A percentile compares a stretch with the other conserved stretches of the same genome.
Conservation (phyloP, 768 basidiomycete species). For the Lactarius hatsudake region DNA sequence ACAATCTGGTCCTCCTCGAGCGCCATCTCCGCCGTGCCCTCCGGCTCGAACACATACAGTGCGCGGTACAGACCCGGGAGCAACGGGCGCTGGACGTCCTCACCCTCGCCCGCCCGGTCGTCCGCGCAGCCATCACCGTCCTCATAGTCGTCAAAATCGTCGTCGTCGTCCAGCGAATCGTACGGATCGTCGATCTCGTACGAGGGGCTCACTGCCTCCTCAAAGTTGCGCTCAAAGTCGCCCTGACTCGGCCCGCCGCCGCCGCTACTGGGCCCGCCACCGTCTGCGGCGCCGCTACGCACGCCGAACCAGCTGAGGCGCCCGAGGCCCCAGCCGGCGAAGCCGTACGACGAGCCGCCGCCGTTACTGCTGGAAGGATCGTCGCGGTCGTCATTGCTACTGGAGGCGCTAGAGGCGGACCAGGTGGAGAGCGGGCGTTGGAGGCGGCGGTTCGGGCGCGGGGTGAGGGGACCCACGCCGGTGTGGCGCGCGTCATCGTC, state of each 20-base stretch:
- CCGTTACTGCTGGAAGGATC: constrained; percentile 30
- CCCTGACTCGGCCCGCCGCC: constrained; percentile 37
- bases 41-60: constrained; percentile 73
- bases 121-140: constrained; percentile 25
- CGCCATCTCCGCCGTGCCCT: constrained; percentile 80
- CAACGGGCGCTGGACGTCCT: constrained; percentile 40
- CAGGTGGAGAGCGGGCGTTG: constrained; percentile 31
- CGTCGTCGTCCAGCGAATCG: constrained; percentile 29
- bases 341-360: constrained; percentile 31
- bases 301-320: constrained; percentile 42
- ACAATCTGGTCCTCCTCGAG: constrained; percentile 76
- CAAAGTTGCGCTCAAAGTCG: constrained; percentile 51
- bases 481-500: constrained; percentile 43
- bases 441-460: constrained; percentile 38
- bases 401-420: constrained; percentile 31
- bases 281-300: constrained; percentile 27
- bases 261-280: constrained; percentile 9
- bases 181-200: constrained; percentile 31
- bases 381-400: constrained; percentile 29
- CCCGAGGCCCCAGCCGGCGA: constrained; percentile 44
- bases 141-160: constrained; percentile 32
- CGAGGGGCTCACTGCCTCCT: constrained; percentile 31
- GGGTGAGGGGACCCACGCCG: constrained; percentile 42
- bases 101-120: constrained; percentile 30
- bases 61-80: constrained; percentile 75